A percentile compares a stretch with the other conserved stretches of the same genome.
Evolutionary conservation across 192 early-diverging fungal species (phyloP).

Genomic region (Coemansia sp.): DNA sequence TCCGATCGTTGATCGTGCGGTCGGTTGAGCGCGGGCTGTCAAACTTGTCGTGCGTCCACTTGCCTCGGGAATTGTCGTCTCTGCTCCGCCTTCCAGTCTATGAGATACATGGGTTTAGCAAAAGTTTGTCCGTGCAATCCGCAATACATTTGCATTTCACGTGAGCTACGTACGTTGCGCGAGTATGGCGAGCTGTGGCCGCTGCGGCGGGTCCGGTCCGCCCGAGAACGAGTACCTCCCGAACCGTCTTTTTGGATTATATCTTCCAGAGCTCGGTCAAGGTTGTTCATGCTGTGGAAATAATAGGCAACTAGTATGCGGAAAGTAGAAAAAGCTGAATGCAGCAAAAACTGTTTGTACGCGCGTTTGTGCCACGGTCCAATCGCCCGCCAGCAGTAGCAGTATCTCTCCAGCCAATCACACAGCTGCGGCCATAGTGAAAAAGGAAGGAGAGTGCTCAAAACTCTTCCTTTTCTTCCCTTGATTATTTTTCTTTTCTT

Average conservation of each 20-base stretch:
- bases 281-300: constrained; percentile 20
- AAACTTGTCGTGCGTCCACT: constrained; percentile 1
- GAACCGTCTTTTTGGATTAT: constrained; percentile 25
- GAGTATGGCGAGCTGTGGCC: constrained; percentile 11
- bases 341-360: not conserved
- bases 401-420: constrained; percentile 3
- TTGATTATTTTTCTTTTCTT: not conserved
- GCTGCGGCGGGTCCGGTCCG: not conserved
- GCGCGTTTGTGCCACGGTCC: not conserved
- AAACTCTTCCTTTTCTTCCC: constrained; percentile 1
- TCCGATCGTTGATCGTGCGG: not conserved
- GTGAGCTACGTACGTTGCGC: constrained; percentile 6
- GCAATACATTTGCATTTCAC: not conserved
- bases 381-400: not conserved
- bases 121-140: not conserved
- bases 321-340: not conserved
- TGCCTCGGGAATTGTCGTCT: not conserved
- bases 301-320: not conserved
- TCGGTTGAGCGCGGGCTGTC: constrained; percentile 25
- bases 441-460: not conserved
- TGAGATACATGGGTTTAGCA: not conserved
- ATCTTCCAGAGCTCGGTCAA: constrained; percentile 48
- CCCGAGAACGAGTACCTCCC: not conserved
- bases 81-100: not conserved
- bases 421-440: not conserved